Evolutionary conservation across 1,139 yeast species (phyloP).

Genomic region (Hanseniaspora sp.): DNA sequence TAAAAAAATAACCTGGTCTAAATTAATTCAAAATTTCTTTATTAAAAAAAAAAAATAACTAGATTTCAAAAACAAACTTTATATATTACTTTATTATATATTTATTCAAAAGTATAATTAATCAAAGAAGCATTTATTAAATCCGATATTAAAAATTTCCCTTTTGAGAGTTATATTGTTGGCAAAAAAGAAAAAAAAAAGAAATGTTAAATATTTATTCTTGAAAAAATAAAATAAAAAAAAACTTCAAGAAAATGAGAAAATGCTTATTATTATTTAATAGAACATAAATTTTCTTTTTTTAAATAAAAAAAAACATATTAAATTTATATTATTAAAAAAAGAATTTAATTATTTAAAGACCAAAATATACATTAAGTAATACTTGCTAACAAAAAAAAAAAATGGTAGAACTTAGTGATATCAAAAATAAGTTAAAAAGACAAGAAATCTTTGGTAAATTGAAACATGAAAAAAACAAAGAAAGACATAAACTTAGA

Average conservation of each 20-base stretch:
- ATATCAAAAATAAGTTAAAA: constrained; percentile 61
- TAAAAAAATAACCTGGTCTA: too few species aligned
- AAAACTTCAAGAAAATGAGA: not conserved
- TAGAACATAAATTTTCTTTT: too few species aligned
- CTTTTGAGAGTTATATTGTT: not conserved
- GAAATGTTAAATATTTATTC: not conserved
- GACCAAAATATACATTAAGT: not conserved
- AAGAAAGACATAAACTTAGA: constrained; percentile 65
- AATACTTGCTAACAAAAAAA: not conserved
- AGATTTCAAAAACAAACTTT: too few species aligned
- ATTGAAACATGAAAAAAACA: constrained; percentile 62
- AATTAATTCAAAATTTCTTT: too few species aligned
- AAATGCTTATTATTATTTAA: not conserved
- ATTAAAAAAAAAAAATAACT: too few species aligned
- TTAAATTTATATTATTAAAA: too few species aligned
- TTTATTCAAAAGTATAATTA: too few species aligned
- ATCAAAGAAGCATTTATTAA: too few species aligned
- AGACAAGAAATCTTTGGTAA: constrained; percentile 72
- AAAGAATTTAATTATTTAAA: not conserved
- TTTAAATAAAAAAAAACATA: too few species aligned
- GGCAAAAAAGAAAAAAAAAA: constrained; percentile 3
- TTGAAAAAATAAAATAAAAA: not conserved
- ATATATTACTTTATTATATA: too few species aligned
- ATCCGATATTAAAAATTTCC: not conserved
- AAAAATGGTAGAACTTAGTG: constrained; percentile 16